Evolutionary conservation across 2,329 filamentous ascomycete species (phyloP).

Genomic region (Aspergillus quadricinctus): DNA sequence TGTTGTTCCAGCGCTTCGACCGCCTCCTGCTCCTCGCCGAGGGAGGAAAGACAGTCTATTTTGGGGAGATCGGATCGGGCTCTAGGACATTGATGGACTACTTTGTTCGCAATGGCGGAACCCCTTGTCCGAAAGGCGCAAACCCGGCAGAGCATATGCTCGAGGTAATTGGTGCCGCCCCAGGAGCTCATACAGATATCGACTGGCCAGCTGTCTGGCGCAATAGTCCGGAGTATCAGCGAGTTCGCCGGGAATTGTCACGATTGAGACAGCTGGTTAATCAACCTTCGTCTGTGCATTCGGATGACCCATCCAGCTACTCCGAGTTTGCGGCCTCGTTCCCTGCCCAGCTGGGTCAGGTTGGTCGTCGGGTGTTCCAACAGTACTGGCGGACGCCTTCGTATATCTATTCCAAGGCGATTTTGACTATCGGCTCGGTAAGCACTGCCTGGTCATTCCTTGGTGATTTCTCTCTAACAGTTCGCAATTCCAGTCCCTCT

Average conservation of each 20-base stretch:
- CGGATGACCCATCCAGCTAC: conserved; percentile 43
- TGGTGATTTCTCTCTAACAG: conserved; percentile 28
- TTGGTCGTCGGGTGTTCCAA: conserved; percentile 69
- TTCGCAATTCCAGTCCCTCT: conserved; percentile 47
- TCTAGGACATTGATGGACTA: conserved; percentile 53
- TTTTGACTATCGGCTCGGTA: conserved; percentile 58
- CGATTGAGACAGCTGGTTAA: conserved; percentile 48
- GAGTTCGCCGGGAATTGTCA: conserved; percentile 44
- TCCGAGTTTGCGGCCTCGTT: conserved; percentile 75
- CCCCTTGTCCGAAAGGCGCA: conserved; percentile 52
- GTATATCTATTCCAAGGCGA: conserved; percentile 78
- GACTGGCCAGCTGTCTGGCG: conserved; percentile 53
- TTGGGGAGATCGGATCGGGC: conserved; percentile 58
- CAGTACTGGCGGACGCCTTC: conserved; percentile 85
- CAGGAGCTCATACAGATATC: conserved; percentile 53
- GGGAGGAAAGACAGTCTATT: conserved; percentile 62
- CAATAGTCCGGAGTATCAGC: conserved; percentile 49
- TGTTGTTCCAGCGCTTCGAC: conserved; percentile 80
- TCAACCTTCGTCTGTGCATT: conserved; percentile 29
- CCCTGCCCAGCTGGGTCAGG: conserved; percentile 57
- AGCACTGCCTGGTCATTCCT: neutral
- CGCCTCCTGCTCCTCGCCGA: conserved; percentile 57
- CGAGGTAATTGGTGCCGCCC: conserved; percentile 49
- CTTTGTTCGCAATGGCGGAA: conserved; percentile 57
- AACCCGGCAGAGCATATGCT: conserved; percentile 72